Base-by-base conservation (phyloP, 768 basidiomycete genomes). In the Tremella mesenterica region DNA sequence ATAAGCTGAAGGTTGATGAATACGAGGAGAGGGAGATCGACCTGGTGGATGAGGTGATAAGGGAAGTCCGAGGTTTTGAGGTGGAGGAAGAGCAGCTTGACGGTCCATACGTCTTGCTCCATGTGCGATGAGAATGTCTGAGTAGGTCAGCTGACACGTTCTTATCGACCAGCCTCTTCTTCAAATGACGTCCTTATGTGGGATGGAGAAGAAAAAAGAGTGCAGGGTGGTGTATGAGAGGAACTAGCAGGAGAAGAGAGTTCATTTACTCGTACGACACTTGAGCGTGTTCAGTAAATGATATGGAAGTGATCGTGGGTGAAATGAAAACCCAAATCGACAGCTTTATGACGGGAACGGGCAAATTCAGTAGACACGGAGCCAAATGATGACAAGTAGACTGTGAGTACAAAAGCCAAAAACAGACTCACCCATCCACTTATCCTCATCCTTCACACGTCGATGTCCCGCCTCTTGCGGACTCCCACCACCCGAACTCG, bases 401-500 rank as follows among this genome's bases (percentile, higher is more conserved):
- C 38, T 10, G 8, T 52, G 27, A 21, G 16, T 12, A 16, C 1
- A 36, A 20, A 36, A 38, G 25, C 23, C 39, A n/a, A 44, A 31
- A n/a, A 9, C 6, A 10, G 31, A 50, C 69, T 58, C 45, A 72
- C 71, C 71, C 56, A 73, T 71, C 71, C 71, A 73, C 47, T 62
- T 65, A 7, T 69, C 67, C 13, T 64, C 66, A 2, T 62, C 52
- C 41, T 50, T 47, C 26, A 21, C 28, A 33, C 48, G 47, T n/a
- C n/a, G n/a, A n/a, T n/a, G n/a, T n/a, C n/a, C n/a, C 10, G 16
- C 38, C 12, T 27, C 44, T 2, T 43, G 28, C n/a, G 39, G 44
- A 44, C 34, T 52, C 4, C 28, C 39, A 28, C 27, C 27, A 5
- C 44, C 44, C 4, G 56, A 44, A 14, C 66, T 67, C 2, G 53